These are phyloP conservation scores for Trifolium fragiferum DNA, from an alignment of 306 rosid species.

Conservation along the genomic window DNA sequence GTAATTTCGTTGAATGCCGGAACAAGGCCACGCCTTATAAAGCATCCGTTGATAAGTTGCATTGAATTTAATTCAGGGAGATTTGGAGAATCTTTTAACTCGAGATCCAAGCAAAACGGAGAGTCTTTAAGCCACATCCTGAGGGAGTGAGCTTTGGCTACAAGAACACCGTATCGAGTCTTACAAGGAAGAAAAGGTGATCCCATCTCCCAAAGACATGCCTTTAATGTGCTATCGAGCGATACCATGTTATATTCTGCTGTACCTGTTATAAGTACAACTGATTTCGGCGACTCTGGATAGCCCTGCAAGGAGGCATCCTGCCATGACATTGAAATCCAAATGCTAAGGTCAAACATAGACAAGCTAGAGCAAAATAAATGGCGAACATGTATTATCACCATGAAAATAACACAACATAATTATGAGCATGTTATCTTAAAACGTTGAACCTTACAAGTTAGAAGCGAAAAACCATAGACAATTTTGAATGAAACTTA, in stretches of 20 bases:
- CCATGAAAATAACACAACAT: not conserved
- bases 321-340: conserved; percentile 53
- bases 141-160: conserved; percentile 96
- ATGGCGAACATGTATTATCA: not conserved
- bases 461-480: conserved; percentile 1
- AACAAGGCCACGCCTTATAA: conserved; percentile 84
- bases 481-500: conserved; percentile 32
- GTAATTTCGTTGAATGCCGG: conserved; percentile 84
- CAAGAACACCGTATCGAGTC: conserved; percentile 79
- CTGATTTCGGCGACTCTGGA: conserved; percentile 94
- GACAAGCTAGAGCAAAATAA: conserved; percentile 9
- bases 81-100: conserved; percentile 72
- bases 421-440: not conserved
- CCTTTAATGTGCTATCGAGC: conserved; percentile 78
- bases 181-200: conserved; percentile 93
- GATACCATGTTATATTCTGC: conserved; percentile 93
- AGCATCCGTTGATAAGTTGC: conserved; percentile 84
- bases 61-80: conserved; percentile 78
- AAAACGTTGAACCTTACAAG: conserved; percentile 15
- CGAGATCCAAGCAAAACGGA: conserved; percentile 90
- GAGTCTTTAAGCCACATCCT: conserved; percentile 98
- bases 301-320: conserved; percentile 89
- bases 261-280: conserved; percentile 87
- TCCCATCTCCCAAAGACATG: conserved; percentile 96
- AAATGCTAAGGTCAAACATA: conserved; percentile 33